These are phyloP conservation scores for Dovyalis caffra DNA, from an alignment of 345 rosid species.

Conservation along the genomic window DNA sequence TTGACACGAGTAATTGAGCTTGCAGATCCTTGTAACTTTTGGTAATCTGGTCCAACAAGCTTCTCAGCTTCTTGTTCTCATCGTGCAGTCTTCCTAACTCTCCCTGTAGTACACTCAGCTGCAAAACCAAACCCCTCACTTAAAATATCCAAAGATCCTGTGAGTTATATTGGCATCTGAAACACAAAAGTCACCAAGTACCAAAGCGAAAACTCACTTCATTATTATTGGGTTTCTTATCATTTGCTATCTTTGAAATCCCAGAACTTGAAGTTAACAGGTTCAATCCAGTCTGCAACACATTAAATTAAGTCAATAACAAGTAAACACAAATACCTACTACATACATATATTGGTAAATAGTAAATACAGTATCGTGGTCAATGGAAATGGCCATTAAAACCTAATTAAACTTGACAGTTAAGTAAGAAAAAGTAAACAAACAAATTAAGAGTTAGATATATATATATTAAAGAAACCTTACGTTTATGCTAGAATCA, in stretches of 20 bases:
- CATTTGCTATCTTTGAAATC: constrained; percentile 26
- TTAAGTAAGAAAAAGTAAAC: not conserved
- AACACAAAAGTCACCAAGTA: not conserved
- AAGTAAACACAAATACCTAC: not conserved
- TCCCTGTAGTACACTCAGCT: constrained; percentile 44
- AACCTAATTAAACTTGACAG: not conserved
- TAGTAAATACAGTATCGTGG: not conserved
- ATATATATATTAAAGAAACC: constrained; percentile 12
- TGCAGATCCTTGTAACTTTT: constrained; percentile 57
- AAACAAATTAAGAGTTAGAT: not conserved
- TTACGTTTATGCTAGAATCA: constrained; percentile 53
- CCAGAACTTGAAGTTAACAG: constrained; percentile 47
- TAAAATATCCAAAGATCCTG: not conserved
- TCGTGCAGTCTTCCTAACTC: constrained; percentile 59
- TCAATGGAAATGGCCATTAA: not conserved
- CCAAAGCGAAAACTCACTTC: constrained; percentile 42
- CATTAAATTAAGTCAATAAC: not conserved
- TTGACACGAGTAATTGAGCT: constrained; percentile 55
- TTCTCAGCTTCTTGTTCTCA: constrained; percentile 65
- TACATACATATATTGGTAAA: not conserved
- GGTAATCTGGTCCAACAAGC: constrained; percentile 61
- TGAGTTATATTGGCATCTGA: not conserved
- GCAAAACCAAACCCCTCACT: not conserved
- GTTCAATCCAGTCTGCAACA: constrained; percentile 54
- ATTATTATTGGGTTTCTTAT: constrained; percentile 33